Evolutionary conservation across 805 yeast species (phyloP), one percentile per base, ranked within the genome.

Genomic region (Kluyveromyces starmeri): DNA sequence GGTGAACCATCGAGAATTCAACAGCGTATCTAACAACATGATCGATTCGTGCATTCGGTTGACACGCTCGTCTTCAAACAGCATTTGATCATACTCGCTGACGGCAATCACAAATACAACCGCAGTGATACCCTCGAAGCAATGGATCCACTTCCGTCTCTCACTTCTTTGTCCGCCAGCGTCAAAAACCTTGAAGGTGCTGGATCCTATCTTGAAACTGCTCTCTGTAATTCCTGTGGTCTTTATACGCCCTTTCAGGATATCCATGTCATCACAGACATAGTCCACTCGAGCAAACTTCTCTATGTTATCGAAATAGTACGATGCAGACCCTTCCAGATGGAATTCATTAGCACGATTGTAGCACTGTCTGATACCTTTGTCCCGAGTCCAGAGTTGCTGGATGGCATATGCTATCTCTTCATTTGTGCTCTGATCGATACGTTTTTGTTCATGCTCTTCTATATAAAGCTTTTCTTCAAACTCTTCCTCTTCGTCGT

Each of bases 81-180:
- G 61, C 65, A 72, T 76, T 59, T 89, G 95, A 60, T 89, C 96
- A 56, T 84, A 92, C 62, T 92, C 98, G 31, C 85, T 75, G 17
- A 85, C 77, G 0, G 96, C 96, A 13, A 83, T 70, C 6, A 89
- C 95, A 57, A 85, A 92, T 24, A 89, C 57, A 0, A 94, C 80
- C 3, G 94, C 83, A 1, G 95, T 81, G 32, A 89, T 83, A 42
- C 82, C 84, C 50, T 88, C 92, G 59, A 88, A 88, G 51, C 94
- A 84, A 52, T 86, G 95, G 42, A 88, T 83, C 96, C 96, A 88
- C 55, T 88, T 88, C 47, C 80, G 75, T 41, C 96, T 69, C 55
- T 88, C 96, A 14, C 84, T 75, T 41, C 96, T 64, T 61, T 88
- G 96, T 2, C 98, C 98, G 35, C 98, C 98, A 4, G 96, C 97